Base-by-base conservation (phyloP, 192 early-diverging fungal genomes). In the Umbelopsis vinacea region DNA sequence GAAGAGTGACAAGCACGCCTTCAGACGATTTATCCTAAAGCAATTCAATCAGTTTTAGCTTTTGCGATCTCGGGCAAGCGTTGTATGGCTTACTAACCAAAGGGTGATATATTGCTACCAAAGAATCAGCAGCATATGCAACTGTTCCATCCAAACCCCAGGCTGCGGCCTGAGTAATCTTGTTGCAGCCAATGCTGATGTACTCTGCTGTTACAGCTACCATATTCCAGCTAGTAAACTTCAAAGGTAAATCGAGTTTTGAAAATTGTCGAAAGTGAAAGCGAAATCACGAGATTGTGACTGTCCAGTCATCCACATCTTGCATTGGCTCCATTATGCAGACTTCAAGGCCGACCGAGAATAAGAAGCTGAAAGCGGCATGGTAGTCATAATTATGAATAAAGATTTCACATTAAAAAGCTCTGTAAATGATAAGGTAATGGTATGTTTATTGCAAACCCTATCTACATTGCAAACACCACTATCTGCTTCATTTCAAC, bases 101-200 rank as follows among this genome's bases (percentile, higher is more conserved):
- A 15, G 93, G 91, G 60, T 86, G 75, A 72, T 90, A 94, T 10
- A 97, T 72, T 7, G 92, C 93, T 29, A 97, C 84, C 26, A 82
- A 78, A 71, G 81, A 80, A 68, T 90, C 74, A 2, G 92, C 90
- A n/a, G 89, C 94, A 76, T 84, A 93, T 22, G 90, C 92, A n/a
- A 91, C 82, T 3, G 84, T 76, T 21, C 90, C 89, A 69, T 84
- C 78, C 0, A 72, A 37, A 10, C 83, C 78, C 87, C 89, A 91
- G 52, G 88, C 86, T 12, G 89, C 83, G 45, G 87, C 84, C 68
- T 90, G 89, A 14, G 88, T 81, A 26, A 86, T 79, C 53, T 84
- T 76, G 71, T 94, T 93, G 80, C 89, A 90, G 63, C 87, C 89
- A 53, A 90, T 77, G 37, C 83, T 81, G 45, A 90, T 88, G 74